phyloP scores from a whole-genome alignment of 805 yeast genomes.

The Helenozyma rhizophorensis region DNA sequence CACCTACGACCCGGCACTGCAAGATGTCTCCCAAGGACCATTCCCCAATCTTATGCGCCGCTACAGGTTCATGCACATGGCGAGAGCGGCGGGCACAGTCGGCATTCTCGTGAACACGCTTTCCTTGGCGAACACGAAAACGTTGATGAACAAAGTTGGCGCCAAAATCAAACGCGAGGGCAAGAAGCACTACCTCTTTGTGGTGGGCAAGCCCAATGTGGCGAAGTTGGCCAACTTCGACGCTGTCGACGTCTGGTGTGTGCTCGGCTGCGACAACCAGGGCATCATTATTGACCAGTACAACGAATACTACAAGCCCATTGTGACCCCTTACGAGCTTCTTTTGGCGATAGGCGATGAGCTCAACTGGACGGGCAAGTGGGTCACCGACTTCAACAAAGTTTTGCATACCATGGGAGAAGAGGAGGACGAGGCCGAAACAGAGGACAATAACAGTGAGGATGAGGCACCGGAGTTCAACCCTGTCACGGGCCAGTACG shows the following conservation, averaged over 20 bases:
- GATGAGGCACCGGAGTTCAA: slow-evolving; percentile 74
- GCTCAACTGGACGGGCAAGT: slow-evolving; percentile 86
- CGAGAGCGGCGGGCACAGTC: slow-evolving; percentile 86
- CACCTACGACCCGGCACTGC: slow-evolving; percentile 36
- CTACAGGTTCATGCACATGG: slow-evolving; percentile 80
- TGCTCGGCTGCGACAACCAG: slow-evolving; percentile 90
- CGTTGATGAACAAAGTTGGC: slow-evolving; percentile 58
- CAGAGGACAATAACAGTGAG: slow-evolving; percentile 19
- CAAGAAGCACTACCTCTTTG: slow-evolving; percentile 89
- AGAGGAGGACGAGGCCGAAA: slow-evolving; percentile 19
- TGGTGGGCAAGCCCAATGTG: slow-evolving; percentile 96
- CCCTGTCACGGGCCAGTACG: slow-evolving; percentile 78
- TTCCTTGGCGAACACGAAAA: slow-evolving; percentile 70
- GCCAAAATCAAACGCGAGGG: slow-evolving; percentile 66
- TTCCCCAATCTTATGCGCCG: slow-evolving; percentile 78
- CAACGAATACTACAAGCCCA: slow-evolving; percentile 83
- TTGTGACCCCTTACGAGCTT: slow-evolving; percentile 90
- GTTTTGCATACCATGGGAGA: slow-evolving; percentile 41
- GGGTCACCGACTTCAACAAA: slow-evolving; percentile 77
- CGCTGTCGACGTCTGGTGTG: slow-evolving; percentile 90
- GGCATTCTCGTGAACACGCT: slow-evolving; percentile 90
- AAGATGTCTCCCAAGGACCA: slow-evolving; percentile 51
- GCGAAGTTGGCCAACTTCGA: slow-evolving; percentile 96
- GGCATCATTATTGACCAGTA: slow-evolving; percentile 80
- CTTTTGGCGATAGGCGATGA: slow-evolving; percentile 73